phyloP scores from a whole-genome alignment of 495 filamentous ascomycete species.

The Hypoxylon fragiforme region DNA sequence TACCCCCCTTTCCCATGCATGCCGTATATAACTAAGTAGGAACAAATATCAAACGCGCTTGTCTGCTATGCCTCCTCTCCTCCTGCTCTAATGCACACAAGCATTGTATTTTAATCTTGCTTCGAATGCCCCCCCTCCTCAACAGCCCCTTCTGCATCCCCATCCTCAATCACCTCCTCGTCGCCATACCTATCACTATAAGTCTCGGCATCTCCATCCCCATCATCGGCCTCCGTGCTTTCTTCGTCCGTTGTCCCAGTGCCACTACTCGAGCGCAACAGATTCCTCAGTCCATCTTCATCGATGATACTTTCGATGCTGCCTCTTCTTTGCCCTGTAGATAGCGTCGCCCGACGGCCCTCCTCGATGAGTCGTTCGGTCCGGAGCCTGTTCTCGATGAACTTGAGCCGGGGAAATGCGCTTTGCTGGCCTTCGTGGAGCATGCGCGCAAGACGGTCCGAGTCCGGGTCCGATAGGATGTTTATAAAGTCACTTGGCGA shows the following conservation, averaged over 20 bases:
- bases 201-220: slow-evolving; percentile 10
- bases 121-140: slow-evolving; percentile 11
- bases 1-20: too few species aligned
- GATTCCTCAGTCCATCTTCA: slow-evolving; percentile 46
- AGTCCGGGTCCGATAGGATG: slow-evolving; percentile 81
- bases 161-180: slow-evolving; percentile 22
- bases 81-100: too few species aligned
- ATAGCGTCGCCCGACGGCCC: slow-evolving; percentile 63
- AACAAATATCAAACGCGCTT: too few species aligned
- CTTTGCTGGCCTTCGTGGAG: slow-evolving; percentile 83
- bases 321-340: slow-evolving; percentile 39
- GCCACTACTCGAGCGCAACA: slow-evolving; percentile 30
- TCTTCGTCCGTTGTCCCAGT: slow-evolving; percentile 33
- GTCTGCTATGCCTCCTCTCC: too few species aligned
- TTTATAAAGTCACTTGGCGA: slow-evolving; percentile 75
- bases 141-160: slow-evolving; percentile 4
- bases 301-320: slow-evolving; percentile 51
- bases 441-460: slow-evolving; percentile 79
- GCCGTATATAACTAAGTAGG: too few species aligned
- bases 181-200: slow-evolving; percentile 7
- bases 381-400: slow-evolving; percentile 82
- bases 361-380: slow-evolving; percentile 78
- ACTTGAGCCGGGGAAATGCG: slow-evolving; percentile 86
- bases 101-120: too few species aligned
- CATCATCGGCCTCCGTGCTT: slow-evolving; percentile 29